Evolutionary conservation across 148 eudicot species (phyloP).

Genomic region (Arbutus unedo): DNA sequence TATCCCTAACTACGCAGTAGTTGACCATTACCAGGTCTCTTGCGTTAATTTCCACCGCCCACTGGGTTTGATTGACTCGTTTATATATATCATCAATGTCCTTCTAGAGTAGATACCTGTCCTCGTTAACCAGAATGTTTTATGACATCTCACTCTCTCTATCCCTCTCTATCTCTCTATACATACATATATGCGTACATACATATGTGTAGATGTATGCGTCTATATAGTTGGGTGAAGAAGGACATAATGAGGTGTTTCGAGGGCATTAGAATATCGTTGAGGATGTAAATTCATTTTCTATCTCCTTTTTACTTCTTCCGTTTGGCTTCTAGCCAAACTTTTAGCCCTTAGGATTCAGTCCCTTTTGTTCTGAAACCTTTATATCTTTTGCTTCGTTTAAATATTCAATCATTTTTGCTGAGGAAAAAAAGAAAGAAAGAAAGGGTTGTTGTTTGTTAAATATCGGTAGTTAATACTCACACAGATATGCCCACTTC

Average conservation of each 20-base stretch:
- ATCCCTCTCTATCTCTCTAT: neutral
- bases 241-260: neutral
- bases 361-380: too few relatives aligned
- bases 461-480: slow-evolving; percentile 13
- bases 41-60: neutral
- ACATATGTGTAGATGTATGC: neutral
- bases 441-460: slow-evolving; percentile 11
- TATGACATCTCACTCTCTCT: neutral
- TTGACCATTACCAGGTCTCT: neutral
- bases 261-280: too few relatives aligned
- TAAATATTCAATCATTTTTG: too few relatives aligned
- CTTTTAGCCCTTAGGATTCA: too few relatives aligned
- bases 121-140: neutral
- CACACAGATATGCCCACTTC: neutral
- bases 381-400: too few relatives aligned
- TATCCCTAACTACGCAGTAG: neutral
- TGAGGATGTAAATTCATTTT: too few relatives aligned
- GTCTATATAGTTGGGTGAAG: neutral
- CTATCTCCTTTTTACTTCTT: too few relatives aligned
- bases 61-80: neutral
- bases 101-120: neutral
- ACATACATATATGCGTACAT: neutral
- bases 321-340: too few relatives aligned
- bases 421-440: neutral
- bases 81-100: too few relatives aligned